phyloP scores from a whole-genome alignment of 23 red algal species.

The Agarophyton chilense region DNA sequence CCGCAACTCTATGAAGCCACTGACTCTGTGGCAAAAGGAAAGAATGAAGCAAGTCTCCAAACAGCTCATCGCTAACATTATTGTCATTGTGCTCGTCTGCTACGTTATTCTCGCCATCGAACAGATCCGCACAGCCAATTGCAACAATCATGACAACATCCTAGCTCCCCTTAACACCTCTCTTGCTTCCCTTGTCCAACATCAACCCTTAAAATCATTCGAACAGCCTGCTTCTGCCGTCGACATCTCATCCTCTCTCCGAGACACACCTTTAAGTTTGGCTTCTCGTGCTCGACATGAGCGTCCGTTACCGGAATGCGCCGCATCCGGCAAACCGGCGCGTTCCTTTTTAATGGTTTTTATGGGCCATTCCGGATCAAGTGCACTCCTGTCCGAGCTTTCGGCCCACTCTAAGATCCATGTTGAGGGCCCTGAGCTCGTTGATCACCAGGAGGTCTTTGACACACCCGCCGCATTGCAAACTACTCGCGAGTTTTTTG shows the following conservation, averaged over 20 bases:
- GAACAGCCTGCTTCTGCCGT: background rate
- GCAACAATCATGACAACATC: slow-evolving; percentile 2
- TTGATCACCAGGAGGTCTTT: slow-evolving; percentile 50
- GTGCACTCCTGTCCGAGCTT: slow-evolving; percentile 68
- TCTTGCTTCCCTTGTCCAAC: slow-evolving; percentile 3
- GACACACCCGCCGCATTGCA: slow-evolving; percentile 53
- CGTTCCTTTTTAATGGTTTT: slow-evolving; percentile 75
- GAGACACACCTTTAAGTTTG: background rate
- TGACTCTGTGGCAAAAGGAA: slow-evolving; percentile 16
- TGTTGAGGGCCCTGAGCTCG: slow-evolving; percentile 30
- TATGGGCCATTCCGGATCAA: slow-evolving; percentile 70
- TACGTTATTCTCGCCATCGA: slow-evolving; percentile 20
- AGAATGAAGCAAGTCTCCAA: slow-evolving; percentile 43
- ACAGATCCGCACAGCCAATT: slow-evolving; percentile 25
- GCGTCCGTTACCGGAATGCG: slow-evolving; percentile 31
- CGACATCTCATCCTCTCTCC: background rate
- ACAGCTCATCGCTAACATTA: slow-evolving; percentile 21
- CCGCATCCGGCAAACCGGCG: background rate
- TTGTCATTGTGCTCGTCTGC: slow-evolving; percentile 31
- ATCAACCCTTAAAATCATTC: background rate
- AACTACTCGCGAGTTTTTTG: slow-evolving; percentile 56
- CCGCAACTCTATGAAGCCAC: slow-evolving; percentile 30
- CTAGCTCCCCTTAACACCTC: slow-evolving; percentile 29
- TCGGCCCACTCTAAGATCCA: slow-evolving; percentile 38
- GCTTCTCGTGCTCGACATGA: slow-evolving; percentile 1